These are phyloP conservation scores for Pyropia haitanensis DNA, from an alignment of 23 red algal genomes.

Conservation along the genomic window DNA sequence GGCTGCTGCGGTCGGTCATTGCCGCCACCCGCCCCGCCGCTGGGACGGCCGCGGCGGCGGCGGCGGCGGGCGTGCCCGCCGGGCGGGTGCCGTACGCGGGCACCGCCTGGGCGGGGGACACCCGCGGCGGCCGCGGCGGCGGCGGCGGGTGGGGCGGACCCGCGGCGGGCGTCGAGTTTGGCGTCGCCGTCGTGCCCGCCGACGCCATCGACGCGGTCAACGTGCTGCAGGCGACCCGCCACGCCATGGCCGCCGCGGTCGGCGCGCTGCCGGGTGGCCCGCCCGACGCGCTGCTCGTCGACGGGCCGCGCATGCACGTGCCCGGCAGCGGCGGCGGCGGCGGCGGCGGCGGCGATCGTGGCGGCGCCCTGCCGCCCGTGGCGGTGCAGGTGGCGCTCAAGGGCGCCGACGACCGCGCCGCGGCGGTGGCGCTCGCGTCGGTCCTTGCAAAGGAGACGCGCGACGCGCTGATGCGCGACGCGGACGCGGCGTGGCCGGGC, in stretches of 20 bases:
- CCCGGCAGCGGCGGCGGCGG: too few relatives aligned
- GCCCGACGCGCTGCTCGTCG: constrained; percentile 30
- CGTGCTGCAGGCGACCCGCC: constrained; percentile 61
- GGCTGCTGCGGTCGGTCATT: background rate
- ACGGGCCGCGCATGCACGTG: constrained; percentile 26
- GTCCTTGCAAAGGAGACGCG: constrained; percentile 73
- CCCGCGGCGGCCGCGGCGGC: too few relatives aligned
- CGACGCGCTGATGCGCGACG: constrained; percentile 65
- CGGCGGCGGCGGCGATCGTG: background rate
- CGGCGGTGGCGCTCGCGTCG: constrained; percentile 40
- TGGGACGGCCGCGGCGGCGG: too few relatives aligned
- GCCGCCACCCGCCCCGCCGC: too few relatives aligned
- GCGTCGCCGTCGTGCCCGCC: constrained; percentile 14
- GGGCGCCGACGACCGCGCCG: constrained; percentile 28
- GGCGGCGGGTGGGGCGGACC: too few relatives aligned
- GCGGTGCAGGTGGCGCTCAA: constrained; percentile 17
- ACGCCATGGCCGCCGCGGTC: constrained; percentile 57
- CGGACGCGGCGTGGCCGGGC: constrained; percentile 45
- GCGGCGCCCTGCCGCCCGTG: background rate
- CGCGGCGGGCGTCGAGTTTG: constrained; percentile 10
- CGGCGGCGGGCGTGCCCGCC: too few relatives aligned
- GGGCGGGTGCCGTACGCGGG: too few relatives aligned
- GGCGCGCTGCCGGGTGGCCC: constrained; percentile 13
- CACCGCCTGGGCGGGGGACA: too few relatives aligned
- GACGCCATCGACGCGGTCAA: constrained; percentile 52